Conservation (phyloP, 441 rosid genomes). For the Corymbia calophylla region DNA sequence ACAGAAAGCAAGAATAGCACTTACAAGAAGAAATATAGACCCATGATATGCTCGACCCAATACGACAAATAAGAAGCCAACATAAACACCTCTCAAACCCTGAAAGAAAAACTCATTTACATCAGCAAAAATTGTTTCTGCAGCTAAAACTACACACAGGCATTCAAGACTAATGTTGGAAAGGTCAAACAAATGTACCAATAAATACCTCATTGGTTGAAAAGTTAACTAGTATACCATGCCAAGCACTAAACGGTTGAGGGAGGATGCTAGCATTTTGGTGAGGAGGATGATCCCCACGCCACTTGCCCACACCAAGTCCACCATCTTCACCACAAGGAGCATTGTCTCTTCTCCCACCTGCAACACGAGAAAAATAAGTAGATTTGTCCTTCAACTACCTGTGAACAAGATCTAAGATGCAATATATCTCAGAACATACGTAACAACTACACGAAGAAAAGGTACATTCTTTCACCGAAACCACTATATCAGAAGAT, state of each 20-base stretch:
- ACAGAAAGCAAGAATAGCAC: constrained; percentile 8
- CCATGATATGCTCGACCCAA: constrained; percentile 83
- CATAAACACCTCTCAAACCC: constrained; percentile 86
- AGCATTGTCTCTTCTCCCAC: constrained; percentile 63
- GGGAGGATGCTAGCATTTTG: constrained; percentile 51
- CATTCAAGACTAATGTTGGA: neutral
- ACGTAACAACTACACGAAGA: neutral
- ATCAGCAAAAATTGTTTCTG: neutral
- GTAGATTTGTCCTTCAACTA: neutral
- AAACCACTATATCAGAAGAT: constrained; percentile 39
- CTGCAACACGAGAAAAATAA: constrained; percentile 22
- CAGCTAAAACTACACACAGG: neutral
- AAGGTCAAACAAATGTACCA: neutral
- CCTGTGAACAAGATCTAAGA: neutral
- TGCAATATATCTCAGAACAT: neutral
- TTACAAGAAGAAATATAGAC: constrained; percentile 86
- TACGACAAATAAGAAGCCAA: constrained; percentile 81
- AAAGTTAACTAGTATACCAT: constrained; percentile 59
- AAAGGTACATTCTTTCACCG: constrained; percentile 27
- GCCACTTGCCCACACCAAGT: constrained; percentile 59
- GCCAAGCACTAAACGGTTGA: constrained; percentile 74
- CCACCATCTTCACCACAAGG: constrained; percentile 50
- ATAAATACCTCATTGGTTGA: neutral
- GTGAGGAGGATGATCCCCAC: constrained; percentile 46
- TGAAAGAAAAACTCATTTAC: constrained; percentile 4